Base-by-base conservation (phyloP, 2,329 filamentous ascomycete genomes). In the Talaromyces sp. region DNA sequence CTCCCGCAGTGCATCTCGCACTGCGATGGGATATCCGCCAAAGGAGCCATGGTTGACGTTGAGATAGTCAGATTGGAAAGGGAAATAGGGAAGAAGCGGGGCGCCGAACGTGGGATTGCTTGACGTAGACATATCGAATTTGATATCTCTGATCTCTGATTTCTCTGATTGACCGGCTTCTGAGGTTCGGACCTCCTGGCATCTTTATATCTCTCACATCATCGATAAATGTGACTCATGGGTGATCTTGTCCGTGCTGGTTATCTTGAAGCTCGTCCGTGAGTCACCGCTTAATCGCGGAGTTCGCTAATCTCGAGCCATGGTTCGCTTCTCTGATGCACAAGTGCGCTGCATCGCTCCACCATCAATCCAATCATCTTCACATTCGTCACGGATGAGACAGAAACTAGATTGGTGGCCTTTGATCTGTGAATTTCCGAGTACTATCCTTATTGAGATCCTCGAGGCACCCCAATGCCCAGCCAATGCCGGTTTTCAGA, bases 21-120 rank as follows among this genome's bases (percentile, higher is more conserved):
- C 79, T 17, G 74, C 69, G 7, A 73, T 76, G 2, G 92, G 91
- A 65, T 86, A 85, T 1, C 86, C 86, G 35, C 92, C 92, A 69
- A 89, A 96, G 0, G 91, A 95, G 53, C 90, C 65, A 25, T 60
- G 46, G 53, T 60, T 60, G 53, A 60, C 48, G 28, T 60, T 60
- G 46, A 50, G 22, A 19, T 37, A 48, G 48, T 37, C 31, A 2
- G 21, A 3, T 9, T 39, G n/a, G 19, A 60, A 46, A 88, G 58
- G 66, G 84, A 88, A 60, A 11, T 52, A 41, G n/a, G 45, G 19
- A 19, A 28, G 57, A 4, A 51, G 15, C 11, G 36, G 36, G 28
- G 40, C 15, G 17, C 57, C 57, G 5, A 56, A 50, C 0, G 3
- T 46, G 13, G 54, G 11, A 2, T 25, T n/a, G n/a, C 8, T 37